Percentiles rank a stretch among this genome's conserved stretches.
These are phyloP conservation scores for Meyerozyma elateridarum DNA, from an alignment of 1,139 yeast species.

Conservation along the genomic window DNA sequence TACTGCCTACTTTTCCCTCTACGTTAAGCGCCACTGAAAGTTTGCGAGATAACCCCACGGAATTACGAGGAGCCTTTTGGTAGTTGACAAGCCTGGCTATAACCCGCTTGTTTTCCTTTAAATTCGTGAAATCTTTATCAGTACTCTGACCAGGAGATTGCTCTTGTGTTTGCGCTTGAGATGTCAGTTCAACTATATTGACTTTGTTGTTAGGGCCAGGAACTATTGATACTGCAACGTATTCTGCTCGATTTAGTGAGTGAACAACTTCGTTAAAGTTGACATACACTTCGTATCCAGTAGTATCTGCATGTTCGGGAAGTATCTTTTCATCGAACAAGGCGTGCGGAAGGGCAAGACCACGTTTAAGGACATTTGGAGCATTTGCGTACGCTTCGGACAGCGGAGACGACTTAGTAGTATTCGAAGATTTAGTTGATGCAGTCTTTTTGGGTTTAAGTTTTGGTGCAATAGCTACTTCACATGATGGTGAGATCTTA, in stretches of 20 bases:
- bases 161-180: conserved; percentile 6
- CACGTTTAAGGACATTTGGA: conserved; percentile 47
- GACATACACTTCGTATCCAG: conserved; percentile 40
- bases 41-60: conserved; percentile 52
- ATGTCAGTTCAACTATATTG: conserved; percentile 11
- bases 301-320: conserved; percentile 16
- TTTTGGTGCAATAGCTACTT: conserved; percentile 81
- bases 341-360: conserved; percentile 52
- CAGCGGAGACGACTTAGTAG: conserved; percentile 20
- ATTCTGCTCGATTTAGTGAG: conserved; percentile 33
- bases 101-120: conserved; percentile 41
- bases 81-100: conserved; percentile 50
- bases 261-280: conserved; percentile 32
- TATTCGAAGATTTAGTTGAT: conserved; percentile 29
- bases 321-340: conserved; percentile 18
- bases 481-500: conserved; percentile 65
- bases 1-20: conserved; percentile 48
- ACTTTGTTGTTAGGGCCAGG: conserved; percentile 44
- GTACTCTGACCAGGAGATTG: too few species aligned
- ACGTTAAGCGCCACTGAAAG: conserved; percentile 58
- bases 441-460: conserved; percentile 36
- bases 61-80: conserved; percentile 33
- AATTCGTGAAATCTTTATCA: conserved; percentile 8
- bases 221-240: conserved; percentile 56
- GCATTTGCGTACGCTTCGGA: conserved; percentile 24